These are phyloP conservation scores for Monilinia aucupariae DNA, from an alignment of 2,329 filamentous ascomycete species.

Conservation along the genomic window DNA sequence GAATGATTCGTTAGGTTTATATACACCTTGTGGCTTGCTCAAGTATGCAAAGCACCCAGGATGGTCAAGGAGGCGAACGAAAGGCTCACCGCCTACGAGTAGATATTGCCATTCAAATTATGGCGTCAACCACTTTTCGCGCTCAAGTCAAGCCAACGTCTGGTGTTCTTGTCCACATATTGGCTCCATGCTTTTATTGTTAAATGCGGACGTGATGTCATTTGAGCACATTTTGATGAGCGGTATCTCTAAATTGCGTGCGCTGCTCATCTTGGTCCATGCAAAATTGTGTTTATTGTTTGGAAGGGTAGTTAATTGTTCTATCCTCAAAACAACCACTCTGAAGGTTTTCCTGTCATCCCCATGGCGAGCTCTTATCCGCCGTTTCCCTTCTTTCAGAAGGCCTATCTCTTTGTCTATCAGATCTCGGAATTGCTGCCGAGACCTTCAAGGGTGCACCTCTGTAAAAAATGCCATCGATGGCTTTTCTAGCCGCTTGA, in stretches of 20 bases:
- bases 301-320: too few relatives aligned
- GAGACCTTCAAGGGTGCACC: neutral
- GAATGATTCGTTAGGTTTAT: too few relatives aligned
- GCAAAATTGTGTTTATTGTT: neutral
- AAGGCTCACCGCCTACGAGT: neutral
- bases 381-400: neutral
- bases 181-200: too few relatives aligned
- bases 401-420: neutral
- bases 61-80: neutral
- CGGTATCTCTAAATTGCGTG: too few relatives aligned
- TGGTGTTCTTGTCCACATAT: too few relatives aligned
- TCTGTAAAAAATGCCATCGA: neutral
- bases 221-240: too few relatives aligned
- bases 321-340: too few relatives aligned
- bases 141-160: too few relatives aligned
- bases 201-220: too few relatives aligned
- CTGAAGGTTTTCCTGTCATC: neutral
- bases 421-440: neutral
- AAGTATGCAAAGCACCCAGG: neutral
- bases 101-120: neutral
- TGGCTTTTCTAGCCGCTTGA: neutral
- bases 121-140: too few relatives aligned
- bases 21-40: neutral
- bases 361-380: neutral
- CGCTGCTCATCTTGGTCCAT: too few relatives aligned